A percentile compares a stretch with the other conserved stretches of the same genome.
These are phyloP conservation scores for Kurtzmaniella quercitrusa DNA, from an alignment of 1,139 yeast species.

Conservation along the genomic window DNA sequence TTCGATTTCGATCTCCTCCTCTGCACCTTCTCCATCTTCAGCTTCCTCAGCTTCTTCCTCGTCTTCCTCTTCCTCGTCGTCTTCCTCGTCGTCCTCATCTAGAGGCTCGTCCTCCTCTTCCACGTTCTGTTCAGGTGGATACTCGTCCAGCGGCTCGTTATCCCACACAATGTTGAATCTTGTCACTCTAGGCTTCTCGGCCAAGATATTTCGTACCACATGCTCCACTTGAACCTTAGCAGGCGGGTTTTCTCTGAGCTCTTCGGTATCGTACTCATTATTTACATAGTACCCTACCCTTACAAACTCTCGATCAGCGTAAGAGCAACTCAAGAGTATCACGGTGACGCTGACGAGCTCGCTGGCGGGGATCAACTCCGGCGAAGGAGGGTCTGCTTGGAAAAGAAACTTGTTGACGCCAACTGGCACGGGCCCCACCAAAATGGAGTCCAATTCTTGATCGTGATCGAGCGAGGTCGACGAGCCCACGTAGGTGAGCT, in stretches of 20 bases:
- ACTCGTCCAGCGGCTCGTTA: conserved; percentile 60
- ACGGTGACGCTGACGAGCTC: conserved; percentile 95
- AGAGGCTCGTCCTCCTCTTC: conserved; percentile 53
- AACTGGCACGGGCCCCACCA: conserved; percentile 97
- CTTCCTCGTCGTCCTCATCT: conserved; percentile 57
- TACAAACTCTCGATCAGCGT: conserved; percentile 90
- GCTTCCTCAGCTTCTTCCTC: conserved; percentile 32
- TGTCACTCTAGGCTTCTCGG: conserved; percentile 97
- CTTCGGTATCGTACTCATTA: conserved; percentile 93
- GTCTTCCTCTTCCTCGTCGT: conserved; percentile 51
- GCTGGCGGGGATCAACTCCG: conserved; percentile 91
- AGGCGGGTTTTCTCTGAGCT: conserved; percentile 90
- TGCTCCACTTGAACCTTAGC: conserved; percentile 90
- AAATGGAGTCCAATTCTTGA: conserved; percentile 89
- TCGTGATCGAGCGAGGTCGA: conserved; percentile 92
- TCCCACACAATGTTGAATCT: conserved; percentile 96
- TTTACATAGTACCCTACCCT: conserved; percentile 96
- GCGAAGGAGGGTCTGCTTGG: conserved; percentile 94
- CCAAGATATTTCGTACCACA: conserved; percentile 88
- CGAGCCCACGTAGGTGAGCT: conserved; percentile 92
- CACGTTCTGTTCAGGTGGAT: conserved; percentile 55
- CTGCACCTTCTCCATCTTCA: conserved; percentile 8
- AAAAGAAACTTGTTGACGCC: conserved; percentile 92
- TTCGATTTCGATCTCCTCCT: conserved; percentile 7
- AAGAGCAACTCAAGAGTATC: conserved; percentile 84